A percentile compares a stretch with the other conserved stretches of the same genome.
These are phyloP conservation scores for Pseudocercospora fijiensis DNA, from an alignment of 2,329 filamentous ascomycete genomes.

Conservation along the genomic window DNA sequence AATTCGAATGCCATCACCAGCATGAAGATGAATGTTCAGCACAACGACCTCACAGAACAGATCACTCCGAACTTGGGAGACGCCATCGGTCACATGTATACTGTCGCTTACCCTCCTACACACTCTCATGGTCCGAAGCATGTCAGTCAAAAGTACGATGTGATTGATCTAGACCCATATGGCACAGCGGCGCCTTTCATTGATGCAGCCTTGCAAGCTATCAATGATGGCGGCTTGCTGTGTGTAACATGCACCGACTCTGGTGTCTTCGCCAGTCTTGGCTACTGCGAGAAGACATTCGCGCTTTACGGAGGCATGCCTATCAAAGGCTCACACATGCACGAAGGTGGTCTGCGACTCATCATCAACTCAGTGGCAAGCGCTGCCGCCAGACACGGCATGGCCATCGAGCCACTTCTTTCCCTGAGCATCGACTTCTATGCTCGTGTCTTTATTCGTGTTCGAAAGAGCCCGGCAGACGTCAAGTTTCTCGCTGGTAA, in stretches of 20 bases:
- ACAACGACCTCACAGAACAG: constrained; percentile 72
- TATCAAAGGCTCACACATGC: constrained; percentile 78
- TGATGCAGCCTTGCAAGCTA: constrained; percentile 82
- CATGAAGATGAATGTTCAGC: constrained; percentile 79
- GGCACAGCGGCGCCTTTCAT: constrained; percentile 91
- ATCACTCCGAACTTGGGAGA: constrained; percentile 76
- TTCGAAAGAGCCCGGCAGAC: constrained; percentile 74
- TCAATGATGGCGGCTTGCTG: constrained; percentile 83
- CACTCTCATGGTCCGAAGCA: constrained; percentile 42
- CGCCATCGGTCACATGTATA: constrained; percentile 90
- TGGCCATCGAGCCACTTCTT: constrained; percentile 84
- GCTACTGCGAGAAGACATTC: constrained; percentile 91
- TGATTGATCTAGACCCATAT: constrained; percentile 95
- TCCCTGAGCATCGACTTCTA: constrained; percentile 97
- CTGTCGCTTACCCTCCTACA: constrained; percentile 39
- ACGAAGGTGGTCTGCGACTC: constrained; percentile 84
- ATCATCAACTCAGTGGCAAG: constrained; percentile 80
- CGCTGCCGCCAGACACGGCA: constrained; percentile 78
- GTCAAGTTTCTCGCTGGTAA: constrained; percentile 90
- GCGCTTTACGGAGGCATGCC: constrained; percentile 91
- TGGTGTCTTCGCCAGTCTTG: constrained; percentile 88
- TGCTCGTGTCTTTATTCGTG: constrained; percentile 79
- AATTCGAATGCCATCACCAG: constrained; percentile 55
- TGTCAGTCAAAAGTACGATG: constrained; percentile 66
- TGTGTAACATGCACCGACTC: constrained; percentile 97